phyloP scores from a whole-genome alignment of 106 monocot species.

The Dendrobium nobile region DNA sequence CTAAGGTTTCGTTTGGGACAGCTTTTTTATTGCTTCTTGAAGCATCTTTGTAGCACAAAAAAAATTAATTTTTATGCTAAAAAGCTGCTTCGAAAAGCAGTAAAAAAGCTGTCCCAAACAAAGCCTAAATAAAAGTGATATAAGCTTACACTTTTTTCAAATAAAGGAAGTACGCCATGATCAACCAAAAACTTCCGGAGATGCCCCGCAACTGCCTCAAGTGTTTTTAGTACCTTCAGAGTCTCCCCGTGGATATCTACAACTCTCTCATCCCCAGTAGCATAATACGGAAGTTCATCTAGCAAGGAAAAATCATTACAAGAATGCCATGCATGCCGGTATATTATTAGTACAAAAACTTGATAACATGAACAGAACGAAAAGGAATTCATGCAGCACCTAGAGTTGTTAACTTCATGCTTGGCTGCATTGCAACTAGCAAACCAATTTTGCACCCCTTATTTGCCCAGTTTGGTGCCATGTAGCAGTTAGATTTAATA shows the following conservation, averaged over 20 bases:
- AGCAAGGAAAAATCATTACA: constrained; percentile 7
- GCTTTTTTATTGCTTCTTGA: too few species aligned
- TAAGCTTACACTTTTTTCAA: constrained; percentile 72
- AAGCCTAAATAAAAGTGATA: not conserved
- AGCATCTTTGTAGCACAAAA: too few species aligned
- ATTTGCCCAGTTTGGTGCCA: too few species aligned
- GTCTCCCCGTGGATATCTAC: constrained; percentile 82
- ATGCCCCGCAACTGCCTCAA: constrained; percentile 58
- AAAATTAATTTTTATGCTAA: too few species aligned
- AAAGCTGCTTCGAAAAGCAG: too few species aligned
- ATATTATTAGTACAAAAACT: not conserved
- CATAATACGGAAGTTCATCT: constrained; percentile 80
- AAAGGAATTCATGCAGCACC: not conserved
- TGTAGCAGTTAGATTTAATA: too few species aligned
- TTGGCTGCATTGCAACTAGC: not conserved
- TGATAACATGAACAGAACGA: not conserved
- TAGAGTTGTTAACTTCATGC: not conserved
- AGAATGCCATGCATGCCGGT: not conserved
- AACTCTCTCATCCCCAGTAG: constrained; percentile 56
- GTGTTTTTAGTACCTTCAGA: constrained; percentile 66
- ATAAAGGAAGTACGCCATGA: constrained; percentile 76
- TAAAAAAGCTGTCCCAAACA: too few species aligned
- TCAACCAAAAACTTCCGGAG: constrained; percentile 93
- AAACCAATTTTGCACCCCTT: too few species aligned
- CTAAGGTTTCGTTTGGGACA: not conserved